Evolutionary conservation across 2,329 filamentous ascomycete genomes (phyloP), one percentile per base, ranked within the genome.

Genomic region (Cercospora zeae-maydis): DNA sequence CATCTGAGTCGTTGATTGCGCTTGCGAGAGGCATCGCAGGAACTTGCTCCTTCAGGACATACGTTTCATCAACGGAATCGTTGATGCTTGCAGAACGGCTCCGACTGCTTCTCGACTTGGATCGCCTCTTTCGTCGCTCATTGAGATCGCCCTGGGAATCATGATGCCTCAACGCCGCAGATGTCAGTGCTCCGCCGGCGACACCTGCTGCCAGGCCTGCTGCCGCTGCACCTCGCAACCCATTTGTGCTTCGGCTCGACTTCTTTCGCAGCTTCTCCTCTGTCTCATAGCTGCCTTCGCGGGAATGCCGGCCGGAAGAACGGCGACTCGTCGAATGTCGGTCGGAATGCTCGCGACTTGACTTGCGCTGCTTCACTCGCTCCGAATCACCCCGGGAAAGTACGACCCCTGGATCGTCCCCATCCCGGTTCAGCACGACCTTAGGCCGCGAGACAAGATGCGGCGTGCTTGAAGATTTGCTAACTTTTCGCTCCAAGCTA

Each of bases 21-120:
- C 93, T 96, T 76, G 90, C 88, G 66, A 96, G 83, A 2, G 93
- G 93, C 88, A 97, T 92, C 5, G 91, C 91, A 6, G 92, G 89
- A 13, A 90, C 84, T 1, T 69, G 61, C 39, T 67, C 64, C 49
- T 71, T 70, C 54, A 86, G 27, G 24, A 65, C 63, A 45, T 81
- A 81, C 16, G 79, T 74, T 37, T 83, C 78, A 59, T 85, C 84
- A 2, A 80, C 69, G 49, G 77, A 85, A 63, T 86, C 84, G 30
- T 84, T 76, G 59, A 84, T 73, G 70, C 82, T 84, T 4, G 75
- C 77, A 59, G 79, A 82, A 21, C 72, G 56, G 61, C 83, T 86
- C 52, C 81, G 79, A 63, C 82, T 83, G 64, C 81, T 80, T 63
- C 76, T 70, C 63, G 76, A 78, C 52, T 76, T 80, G 69, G 79